Base-by-base conservation (phyloP, 2,329 filamentous ascomycete genomes). In the Nemania abortiva region DNA sequence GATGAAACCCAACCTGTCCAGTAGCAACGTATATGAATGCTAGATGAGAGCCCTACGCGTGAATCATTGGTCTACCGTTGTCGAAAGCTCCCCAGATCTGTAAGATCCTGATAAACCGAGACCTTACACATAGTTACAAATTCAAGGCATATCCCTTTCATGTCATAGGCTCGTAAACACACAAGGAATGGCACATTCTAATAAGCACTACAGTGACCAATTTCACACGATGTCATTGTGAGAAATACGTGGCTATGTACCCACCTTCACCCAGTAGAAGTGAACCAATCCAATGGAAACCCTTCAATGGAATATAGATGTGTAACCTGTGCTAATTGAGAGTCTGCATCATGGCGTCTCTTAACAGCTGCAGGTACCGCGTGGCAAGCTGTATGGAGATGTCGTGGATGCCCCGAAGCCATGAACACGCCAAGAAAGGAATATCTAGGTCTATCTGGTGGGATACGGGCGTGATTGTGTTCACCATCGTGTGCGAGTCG, bases 341-440 rank as follows among this genome's bases (percentile, higher is more conserved):
- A 31, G 63, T 57, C 27, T 42, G 31, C 3, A 59, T 18, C 18
- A 57, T 13, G 10, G 34, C 22, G 27, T 60, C 34, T n/a, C n/a
- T 61, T 34, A 47, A 63, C 15, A 65, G 52, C 22, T 58, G 34
- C 42, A 62, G 11, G 6, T 29, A 62, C 37, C 54, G 54, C 37
- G 57, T 24, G 13, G 27, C n/a, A 34, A 65, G 47, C 18, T 55
- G 54, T 20, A 60, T 22, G 18, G 53, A 29, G 7, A 68, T 60
- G 27, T 63, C 10, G 39, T 63, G 39, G 7, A 56, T 60, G 13
- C 61, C 29, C 11, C 22, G 31, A 22, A 68, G 31, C 13, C 31
- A 15, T 49, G 54, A 62, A 56, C 63, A 24, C n/a, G 63, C 27
- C 37, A 54, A 55, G 5, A 59, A 50, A 45, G 50, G 18, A 29